Base-by-base conservation (phyloP, 2,329 filamentous ascomycete genomes). In the Monosporascus ibericus region DNA sequence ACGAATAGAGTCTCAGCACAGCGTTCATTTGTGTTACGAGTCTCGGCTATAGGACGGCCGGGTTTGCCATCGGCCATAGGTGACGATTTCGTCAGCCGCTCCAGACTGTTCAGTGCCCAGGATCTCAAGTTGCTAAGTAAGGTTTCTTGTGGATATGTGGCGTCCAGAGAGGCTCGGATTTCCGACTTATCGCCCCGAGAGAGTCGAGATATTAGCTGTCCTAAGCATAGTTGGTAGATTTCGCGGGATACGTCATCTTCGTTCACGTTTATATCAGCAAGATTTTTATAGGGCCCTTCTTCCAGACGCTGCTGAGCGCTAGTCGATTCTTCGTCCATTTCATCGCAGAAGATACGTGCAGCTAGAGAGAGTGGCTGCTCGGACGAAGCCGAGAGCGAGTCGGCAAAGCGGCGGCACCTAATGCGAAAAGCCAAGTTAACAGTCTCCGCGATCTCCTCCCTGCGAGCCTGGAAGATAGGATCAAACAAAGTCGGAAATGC, bases 391-490 rank as follows among this genome's bases (percentile, higher is more conserved):
- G 27, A 36, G 15, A 67, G 52, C 15, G 30, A 39, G 25, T 59
- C 59, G n/a, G 55, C 48, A 7, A 68, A 50, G 20, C 49, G 47
- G 40, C 55, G 49, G 17, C 52, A 63, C 17, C 64, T 60, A 47
- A 67, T 58, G 22, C 46, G 58, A 36, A 65, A 64, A 14, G 59
- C 59, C 37, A 65, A 38, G 11, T 59, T 55, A 17, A 61, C 47
- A 17, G 18, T 49, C 5, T 24, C 47, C 18, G 40, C 49, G 7
- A 22, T 37, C 15, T 44, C 49, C 6, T 58, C 54, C 2, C 20
- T 18, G 9, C 55, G 24, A n/a, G 22, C 18, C 11, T 49, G 51
- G 24, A 36, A 30, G 30, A 38, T 7, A 8, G 48, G 22, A 24
- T 49, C 48, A 38, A 62, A 62, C 6, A 60, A 47, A n/a, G 24